phyloP scores from a whole-genome alignment of 371 early-diverging fungal species.

The Mucor irregularis region DNA sequence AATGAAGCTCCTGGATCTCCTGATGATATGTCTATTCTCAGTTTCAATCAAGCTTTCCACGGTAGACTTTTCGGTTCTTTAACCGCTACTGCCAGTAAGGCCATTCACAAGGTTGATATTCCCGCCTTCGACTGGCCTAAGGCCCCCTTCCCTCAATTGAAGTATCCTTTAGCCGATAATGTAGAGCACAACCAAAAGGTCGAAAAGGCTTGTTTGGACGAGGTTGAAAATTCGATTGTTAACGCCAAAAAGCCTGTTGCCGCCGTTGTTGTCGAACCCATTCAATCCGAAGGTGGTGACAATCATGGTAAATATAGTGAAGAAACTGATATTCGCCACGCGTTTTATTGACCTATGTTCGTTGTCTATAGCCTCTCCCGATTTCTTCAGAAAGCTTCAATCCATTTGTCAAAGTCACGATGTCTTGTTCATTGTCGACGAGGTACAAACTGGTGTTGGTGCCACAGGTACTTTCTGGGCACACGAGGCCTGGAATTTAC shows the following conservation, averaged over 20 bases:
- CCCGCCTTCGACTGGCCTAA: constrained; percentile 75
- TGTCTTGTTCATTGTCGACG: constrained; percentile 80
- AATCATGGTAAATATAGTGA: constrained; percentile 61
- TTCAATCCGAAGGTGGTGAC: constrained; percentile 88
- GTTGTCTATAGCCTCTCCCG: constrained; percentile 53
- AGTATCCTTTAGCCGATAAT: constrained; percentile 63
- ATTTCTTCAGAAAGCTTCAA: constrained; percentile 67
- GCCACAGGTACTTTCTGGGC: constrained; percentile 84
- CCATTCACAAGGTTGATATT: constrained; percentile 74
- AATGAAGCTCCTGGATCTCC: constrained; percentile 75
- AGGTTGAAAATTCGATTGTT: constrained; percentile 54
- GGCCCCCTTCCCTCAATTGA: constrained; percentile 63
- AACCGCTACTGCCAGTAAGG: constrained; percentile 69
- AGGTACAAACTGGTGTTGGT: constrained; percentile 87
- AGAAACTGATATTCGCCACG: too few relatives aligned
- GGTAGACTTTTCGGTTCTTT: constrained; percentile 77
- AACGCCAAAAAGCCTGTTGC: constrained; percentile 61
- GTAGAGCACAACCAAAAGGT: constrained; percentile 55
- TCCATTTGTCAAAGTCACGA: constrained; percentile 63
- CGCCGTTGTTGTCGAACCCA: constrained; percentile 79
- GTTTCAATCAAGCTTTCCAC: constrained; percentile 70
- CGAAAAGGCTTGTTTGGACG: constrained; percentile 55
- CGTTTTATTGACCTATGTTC: too few relatives aligned
- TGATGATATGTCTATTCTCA: constrained; percentile 64
- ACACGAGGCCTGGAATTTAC: constrained; percentile 71